Evolutionary conservation across 345 rosid genomes (phyloP).

Genomic region (Eutrema yunnanense): DNA sequence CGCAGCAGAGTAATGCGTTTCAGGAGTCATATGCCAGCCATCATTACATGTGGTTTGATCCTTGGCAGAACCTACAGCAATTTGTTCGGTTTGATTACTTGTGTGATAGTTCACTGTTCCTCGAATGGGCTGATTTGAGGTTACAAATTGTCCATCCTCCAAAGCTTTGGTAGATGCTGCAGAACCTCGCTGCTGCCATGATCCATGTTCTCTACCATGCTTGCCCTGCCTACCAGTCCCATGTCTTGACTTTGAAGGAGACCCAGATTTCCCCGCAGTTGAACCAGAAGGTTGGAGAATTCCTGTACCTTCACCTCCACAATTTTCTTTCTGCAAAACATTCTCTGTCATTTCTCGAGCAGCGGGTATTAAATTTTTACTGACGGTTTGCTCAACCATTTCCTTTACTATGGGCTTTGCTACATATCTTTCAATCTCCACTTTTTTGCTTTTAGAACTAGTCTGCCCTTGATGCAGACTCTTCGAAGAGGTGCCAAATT

Average conservation of each 20-base stretch:
- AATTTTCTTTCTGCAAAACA: conserved; percentile 14
- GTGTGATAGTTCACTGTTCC: conserved; percentile 42
- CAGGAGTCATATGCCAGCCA: conserved; percentile 52
- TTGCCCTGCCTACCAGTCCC: conserved; percentile 55
- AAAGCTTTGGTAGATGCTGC: conserved; percentile 37
- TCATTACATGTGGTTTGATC: conserved; percentile 42
- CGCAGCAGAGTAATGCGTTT: conserved; percentile 32
- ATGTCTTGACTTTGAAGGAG: conserved; percentile 37
- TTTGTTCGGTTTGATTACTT: conserved; percentile 29
- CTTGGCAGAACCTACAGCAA: conserved; percentile 32
- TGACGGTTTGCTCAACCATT: conserved; percentile 61
- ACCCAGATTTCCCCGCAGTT: conserved; percentile 35
- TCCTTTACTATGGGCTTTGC: conserved; percentile 91
- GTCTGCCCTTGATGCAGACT: conserved; percentile 49
- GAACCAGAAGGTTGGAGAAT: conserved; percentile 32
- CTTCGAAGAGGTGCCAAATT: conserved; percentile 36
- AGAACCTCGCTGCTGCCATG: conserved; percentile 65
- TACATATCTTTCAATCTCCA: conserved; percentile 84
- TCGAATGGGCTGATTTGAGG: conserved; percentile 32
- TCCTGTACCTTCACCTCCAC: conserved; percentile 35
- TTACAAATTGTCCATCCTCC: conserved; percentile 33
- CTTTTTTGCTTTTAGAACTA: conserved; percentile 68
- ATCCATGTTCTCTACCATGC: conserved; percentile 55
- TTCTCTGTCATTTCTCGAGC: conserved; percentile 23
- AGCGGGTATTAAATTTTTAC: conserved; percentile 33